Conservation (phyloP, 2,329 filamentous ascomycete species). For the Zarea fungicola region DNA sequence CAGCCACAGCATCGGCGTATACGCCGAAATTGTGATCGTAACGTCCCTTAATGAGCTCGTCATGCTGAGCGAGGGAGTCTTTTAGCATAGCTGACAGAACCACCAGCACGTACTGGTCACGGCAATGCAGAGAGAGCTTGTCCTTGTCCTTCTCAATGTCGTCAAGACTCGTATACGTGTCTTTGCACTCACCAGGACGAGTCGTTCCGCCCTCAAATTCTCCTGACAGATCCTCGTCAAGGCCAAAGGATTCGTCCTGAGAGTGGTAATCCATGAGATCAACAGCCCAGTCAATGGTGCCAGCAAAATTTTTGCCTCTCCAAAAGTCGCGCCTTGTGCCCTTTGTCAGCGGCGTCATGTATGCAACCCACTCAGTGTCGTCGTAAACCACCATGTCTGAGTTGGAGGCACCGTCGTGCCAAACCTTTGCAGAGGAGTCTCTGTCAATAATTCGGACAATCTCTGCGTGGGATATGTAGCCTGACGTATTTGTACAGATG, state of each 20-base stretch:
- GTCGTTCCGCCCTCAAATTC: neutral
- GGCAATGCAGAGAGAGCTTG: neutral
- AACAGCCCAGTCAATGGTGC: conserved; percentile 19
- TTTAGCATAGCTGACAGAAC: neutral
- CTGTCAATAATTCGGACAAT: conserved; percentile 24
- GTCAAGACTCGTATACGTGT: neutral
- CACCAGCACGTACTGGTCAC: neutral
- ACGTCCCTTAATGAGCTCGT: neutral
- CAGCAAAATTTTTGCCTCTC: conserved; percentile 14
- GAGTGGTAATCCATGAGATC: conserved; percentile 11
- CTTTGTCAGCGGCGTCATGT: conserved; percentile 16
- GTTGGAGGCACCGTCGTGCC: neutral
- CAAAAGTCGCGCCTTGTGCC: neutral
- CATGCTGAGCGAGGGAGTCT: neutral
- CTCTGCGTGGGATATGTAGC: conserved; percentile 27
- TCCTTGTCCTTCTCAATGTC: neutral
- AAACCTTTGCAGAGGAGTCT: conserved; percentile 5
- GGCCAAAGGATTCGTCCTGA: neutral
- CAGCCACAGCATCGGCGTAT: neutral
- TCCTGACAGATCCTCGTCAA: neutral
- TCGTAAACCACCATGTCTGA: conserved; percentile 2
- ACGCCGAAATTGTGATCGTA: neutral
- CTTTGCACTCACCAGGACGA: neutral
- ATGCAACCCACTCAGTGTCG: conserved; percentile 16
- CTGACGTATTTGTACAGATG: conserved; percentile 23